Evolutionary conservation across 2,329 filamentous ascomycete genomes (phyloP), one percentile per base, ranked within the genome.

Genomic region (Phaeomoniella chlamydospora): DNA sequence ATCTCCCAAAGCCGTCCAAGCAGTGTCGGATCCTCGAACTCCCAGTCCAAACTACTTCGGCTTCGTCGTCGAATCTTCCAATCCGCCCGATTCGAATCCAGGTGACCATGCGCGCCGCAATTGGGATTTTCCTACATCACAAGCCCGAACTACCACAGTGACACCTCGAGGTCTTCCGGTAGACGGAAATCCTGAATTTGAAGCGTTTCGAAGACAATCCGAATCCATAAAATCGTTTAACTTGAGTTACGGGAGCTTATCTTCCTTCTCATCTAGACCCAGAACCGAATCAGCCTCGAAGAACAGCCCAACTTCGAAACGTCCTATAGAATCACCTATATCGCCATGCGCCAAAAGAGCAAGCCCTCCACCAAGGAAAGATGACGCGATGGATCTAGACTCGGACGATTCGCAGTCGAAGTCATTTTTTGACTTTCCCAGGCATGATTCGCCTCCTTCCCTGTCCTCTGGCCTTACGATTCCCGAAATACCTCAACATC

Each of bases 41-140:
- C 55, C 68, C 15, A 88, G 83, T 52, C 83, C 85, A 10, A 92
- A 87, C 54, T 94, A 94, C 57, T 94, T 94, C 54, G 82, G 81
- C 38, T 72, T 92, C 40, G 65, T 76, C 18, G 61, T 83, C 42
- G 55, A 72, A 14, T 57, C 61, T 32, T 65, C 59, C 37, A 75
- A 82, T 41, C 65, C 70, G 15, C 69, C 76, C 41, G 76, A 78
- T 36, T 79, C 77, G 2, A 63, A 59, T 42, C 58, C 60, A 15
- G 71, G 68, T 3, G 65, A 67, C 19, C 65, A 80, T 42, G 68
- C 76, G 1, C 73, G 73, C 38, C 74, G 75, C 44, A 82, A 82
- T 55, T 88, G 82, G 80, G 82, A 78, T 46, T 71, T 1, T 76
- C 74, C 5, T 80, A 78, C 0, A 77, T 79, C 4, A 69, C 85